phyloP scores from a whole-genome alignment of 768 basidiomycete species.

The Thelephora ganbajun region DNA sequence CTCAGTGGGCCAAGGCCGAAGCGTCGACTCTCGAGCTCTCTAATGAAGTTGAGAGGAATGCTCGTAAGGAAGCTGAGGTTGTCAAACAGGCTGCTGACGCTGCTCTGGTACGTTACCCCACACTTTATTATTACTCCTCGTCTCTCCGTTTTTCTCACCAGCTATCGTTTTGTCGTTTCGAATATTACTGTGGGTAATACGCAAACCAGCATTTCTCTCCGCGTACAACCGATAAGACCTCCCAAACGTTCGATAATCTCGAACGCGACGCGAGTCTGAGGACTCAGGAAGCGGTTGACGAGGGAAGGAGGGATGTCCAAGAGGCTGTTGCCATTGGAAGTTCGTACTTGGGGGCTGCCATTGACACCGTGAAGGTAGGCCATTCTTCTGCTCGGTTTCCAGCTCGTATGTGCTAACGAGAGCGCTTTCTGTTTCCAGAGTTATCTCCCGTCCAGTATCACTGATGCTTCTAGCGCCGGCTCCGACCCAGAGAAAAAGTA shows the following conservation, averaged over 20 bases:
- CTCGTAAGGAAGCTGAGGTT: slow-evolving; percentile 26
- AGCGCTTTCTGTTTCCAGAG: neutral
- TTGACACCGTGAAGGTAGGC: neutral
- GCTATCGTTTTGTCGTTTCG: too few relatives aligned
- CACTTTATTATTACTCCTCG: neutral
- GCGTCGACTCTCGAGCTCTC: slow-evolving; percentile 29
- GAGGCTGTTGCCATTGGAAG: neutral
- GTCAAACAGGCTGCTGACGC: slow-evolving; percentile 37
- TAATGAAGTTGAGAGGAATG: slow-evolving; percentile 32
- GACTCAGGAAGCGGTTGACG: neutral
- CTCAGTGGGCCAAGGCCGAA: slow-evolving; percentile 34
- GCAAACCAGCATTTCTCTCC: neutral
- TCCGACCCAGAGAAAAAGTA: too few relatives aligned
- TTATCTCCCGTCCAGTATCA: neutral
- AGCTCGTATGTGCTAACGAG: neutral
- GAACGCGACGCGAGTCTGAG: slow-evolving; percentile 16
- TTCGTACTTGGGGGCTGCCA: neutral
- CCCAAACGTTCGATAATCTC: slow-evolving; percentile 23
- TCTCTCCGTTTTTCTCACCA: neutral
- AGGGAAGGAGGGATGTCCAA: neutral
- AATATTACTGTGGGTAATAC: too few relatives aligned
- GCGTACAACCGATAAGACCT: neutral
- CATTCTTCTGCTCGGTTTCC: neutral
- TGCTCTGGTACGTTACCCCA: slow-evolving; percentile 38
- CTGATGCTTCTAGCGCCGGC: neutral